Base-by-base conservation (phyloP, 768 basidiomycete genomes). In the Trametes cinnabarina region DNA sequence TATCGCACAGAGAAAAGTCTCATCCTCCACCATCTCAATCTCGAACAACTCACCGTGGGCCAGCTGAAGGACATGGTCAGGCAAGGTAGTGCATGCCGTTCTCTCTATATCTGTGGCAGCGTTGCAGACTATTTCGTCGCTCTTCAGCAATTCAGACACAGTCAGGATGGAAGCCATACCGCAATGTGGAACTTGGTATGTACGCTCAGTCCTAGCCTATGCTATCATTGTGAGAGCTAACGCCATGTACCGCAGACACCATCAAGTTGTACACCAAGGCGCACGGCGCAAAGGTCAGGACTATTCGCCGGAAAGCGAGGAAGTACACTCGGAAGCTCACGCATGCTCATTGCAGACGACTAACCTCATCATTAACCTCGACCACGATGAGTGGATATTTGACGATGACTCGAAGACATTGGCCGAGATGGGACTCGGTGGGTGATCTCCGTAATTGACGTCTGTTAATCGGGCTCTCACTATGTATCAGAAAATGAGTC, bases 301-400 rank as follows among this genome's bases (percentile, higher is more conserved):
- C 25, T 28, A 3, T 44, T 19, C 15, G n/a, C n/a, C n/a, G n/a
- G n/a, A n/a, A n/a, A n/a, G n/a, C n/a, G n/a, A n/a, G n/a, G n/a
- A n/a, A n/a, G n/a, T n/a, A n/a, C n/a, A 42, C 28, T 20, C 14
- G 17, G 19, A 12, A 23, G n/a, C 11, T 30, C 17, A 8, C 26
- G 5, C 1, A 39, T 43, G 51, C 39, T 19, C 28, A 34, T 42
- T 3, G 14, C 66, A 98, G 96, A 96, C 95, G 1, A 90, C 90
- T 30, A 98, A 99, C 74, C 79, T 99, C 26, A 98, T 99, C 72
- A 98, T 99, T 69, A 99, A 99, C 72, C 81, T 98, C 56, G 94
- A 97, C 67, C 83, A 95, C 66, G 96, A 98, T 57, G 90, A 93
- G 9, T 96, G 94, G 91, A 91, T 98, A 60, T 73, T 94, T 15